Evolutionary conservation across 371 early-diverging fungal genomes (phyloP), one percentile per base, ranked within the genome.

Genomic region (Rhizopus sp.): DNA sequence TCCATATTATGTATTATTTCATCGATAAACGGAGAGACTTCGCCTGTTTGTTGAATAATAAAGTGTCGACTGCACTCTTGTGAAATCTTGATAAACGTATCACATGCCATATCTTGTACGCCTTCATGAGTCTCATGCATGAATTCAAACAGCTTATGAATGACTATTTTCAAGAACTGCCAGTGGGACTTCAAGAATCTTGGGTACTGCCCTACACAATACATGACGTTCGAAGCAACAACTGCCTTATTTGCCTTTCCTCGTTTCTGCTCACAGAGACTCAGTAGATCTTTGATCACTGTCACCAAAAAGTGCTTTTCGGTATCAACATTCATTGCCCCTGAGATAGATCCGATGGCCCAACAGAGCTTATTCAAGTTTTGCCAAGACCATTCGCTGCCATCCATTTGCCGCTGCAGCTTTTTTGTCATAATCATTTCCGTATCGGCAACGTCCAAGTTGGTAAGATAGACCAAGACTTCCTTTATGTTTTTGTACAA

Each of bases 31-130:
- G 98, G 96, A 60, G 72, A 72, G 9, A 77, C 61, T 71, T 97
- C 98, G 23, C 91, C 91, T 10, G 83, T 75, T 71, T 96, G 95
- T 73, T 93, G 93, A 5, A 78, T 57, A 33, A 97, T 90, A 82
- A 99, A 98, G 64, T 99, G 96, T 23, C 93, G 87, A 42, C 89
- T 90, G 77, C 98, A 97, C 70, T 97, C 97, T 68, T 96, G 94
- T n/a, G 97, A 84, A 68, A 99, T 99, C 71, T 95, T 98, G 64
- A 97, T 95, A 74, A 99, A 99, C 4, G 99, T 99, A 75, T 99
- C 99, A 77, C 99, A 99, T 23, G 99, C 99, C 99, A 99, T 99
- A 74, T 99, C 99, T 73, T 98, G 97, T 17, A 99, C 98, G 80
- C 99, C 99, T 78, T 98, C 99, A 65, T 99, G 98, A 3, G 88